phyloP scores from a whole-genome alignment of 805 yeast genomes.

The Phaffomyces antillensis region DNA sequence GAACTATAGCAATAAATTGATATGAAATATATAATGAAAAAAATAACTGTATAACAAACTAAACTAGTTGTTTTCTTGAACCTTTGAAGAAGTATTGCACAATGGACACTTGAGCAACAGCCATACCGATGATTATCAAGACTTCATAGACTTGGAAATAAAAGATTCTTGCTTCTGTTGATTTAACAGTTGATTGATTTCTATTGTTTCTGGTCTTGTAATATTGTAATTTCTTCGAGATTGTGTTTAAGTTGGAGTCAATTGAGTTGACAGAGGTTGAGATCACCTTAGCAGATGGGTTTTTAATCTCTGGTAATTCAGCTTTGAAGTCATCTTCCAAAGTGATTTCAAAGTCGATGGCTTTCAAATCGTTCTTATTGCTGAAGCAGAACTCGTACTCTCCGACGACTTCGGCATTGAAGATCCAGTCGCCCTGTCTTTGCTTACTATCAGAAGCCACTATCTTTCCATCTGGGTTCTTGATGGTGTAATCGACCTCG shows the following conservation, averaged over 20 bases:
- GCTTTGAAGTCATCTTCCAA: slow-evolving; percentile 37
- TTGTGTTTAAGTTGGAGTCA: slow-evolving; percentile 50
- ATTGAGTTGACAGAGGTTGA: slow-evolving; percentile 44
- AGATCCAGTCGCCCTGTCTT: slow-evolving; percentile 56
- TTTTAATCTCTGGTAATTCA: slow-evolving; percentile 19
- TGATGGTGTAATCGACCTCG: slow-evolving; percentile 57
- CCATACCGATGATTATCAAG: slow-evolving; percentile 67
- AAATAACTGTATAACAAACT: background rate
- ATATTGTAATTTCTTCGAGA: slow-evolving; percentile 61
- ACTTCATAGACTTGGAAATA: slow-evolving; percentile 73
- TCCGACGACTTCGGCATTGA: slow-evolving; percentile 48
- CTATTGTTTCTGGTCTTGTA: slow-evolving; percentile 87
- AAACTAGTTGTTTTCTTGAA: slow-evolving; percentile 51
- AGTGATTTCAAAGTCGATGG: slow-evolving; percentile 56
- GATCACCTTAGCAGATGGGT: slow-evolving; percentile 41
- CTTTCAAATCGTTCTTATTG: slow-evolving; percentile 62
- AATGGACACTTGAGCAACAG: slow-evolving; percentile 56
- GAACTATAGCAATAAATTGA: background rate
- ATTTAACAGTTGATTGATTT: slow-evolving; percentile 79
- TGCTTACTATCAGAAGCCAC: slow-evolving; percentile 44
- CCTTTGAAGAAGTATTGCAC: slow-evolving; percentile 69
- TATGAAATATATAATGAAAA: background rate
- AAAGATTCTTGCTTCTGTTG: slow-evolving; percentile 75
- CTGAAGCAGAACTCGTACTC: slow-evolving; percentile 62
- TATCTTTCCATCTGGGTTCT: slow-evolving; percentile 44